phyloP scores from a whole-genome alignment of 176 grass and related monocot genomes.

The Triticum turgidum region DNA sequence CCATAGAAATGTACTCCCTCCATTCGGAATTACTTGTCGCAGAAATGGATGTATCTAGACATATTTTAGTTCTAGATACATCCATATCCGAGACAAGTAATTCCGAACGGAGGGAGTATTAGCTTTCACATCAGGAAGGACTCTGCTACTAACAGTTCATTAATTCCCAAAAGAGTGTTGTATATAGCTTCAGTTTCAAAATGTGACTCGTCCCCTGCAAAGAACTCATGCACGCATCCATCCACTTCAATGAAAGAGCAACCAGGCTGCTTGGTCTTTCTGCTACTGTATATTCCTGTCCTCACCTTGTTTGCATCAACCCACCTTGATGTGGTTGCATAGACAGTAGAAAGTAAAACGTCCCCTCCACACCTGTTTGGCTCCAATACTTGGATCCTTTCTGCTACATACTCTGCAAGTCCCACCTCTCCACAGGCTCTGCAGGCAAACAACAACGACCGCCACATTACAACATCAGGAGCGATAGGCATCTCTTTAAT shows the following conservation, averaged over 20 bases:
- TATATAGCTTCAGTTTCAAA: conserved; percentile 58
- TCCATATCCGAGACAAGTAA: too few species aligned
- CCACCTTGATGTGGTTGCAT: conserved; percentile 80
- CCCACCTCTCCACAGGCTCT: conserved; percentile 51
- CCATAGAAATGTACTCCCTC: background rate
- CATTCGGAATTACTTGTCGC: too few species aligned
- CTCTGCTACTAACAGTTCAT: conserved; percentile 48
- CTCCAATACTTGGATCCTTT: conserved; percentile 68
- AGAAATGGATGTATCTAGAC: too few species aligned
- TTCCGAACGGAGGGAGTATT: background rate
- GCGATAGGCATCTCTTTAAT: conserved; percentile 72
- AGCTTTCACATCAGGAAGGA: conserved; percentile 36
- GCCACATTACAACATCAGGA: conserved; percentile 77
- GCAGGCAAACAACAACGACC: conserved; percentile 84
- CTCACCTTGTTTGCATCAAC: conserved; percentile 66
- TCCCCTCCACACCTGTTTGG: conserved; percentile 49
- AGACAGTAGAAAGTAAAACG: conserved; percentile 91
- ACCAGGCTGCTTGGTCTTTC: conserved; percentile 68
- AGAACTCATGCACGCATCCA: conserved; percentile 72
- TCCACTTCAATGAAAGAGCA: conserved; percentile 91
- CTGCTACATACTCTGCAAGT: conserved; percentile 65
- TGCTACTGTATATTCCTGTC: conserved; percentile 39
- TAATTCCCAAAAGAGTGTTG: conserved; percentile 54
- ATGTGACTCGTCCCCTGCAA: conserved; percentile 64
- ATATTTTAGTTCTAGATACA: too few species aligned